Conservation (phyloP, 2,329 filamentous ascomycete genomes). For the Nemania sp. region DNA sequence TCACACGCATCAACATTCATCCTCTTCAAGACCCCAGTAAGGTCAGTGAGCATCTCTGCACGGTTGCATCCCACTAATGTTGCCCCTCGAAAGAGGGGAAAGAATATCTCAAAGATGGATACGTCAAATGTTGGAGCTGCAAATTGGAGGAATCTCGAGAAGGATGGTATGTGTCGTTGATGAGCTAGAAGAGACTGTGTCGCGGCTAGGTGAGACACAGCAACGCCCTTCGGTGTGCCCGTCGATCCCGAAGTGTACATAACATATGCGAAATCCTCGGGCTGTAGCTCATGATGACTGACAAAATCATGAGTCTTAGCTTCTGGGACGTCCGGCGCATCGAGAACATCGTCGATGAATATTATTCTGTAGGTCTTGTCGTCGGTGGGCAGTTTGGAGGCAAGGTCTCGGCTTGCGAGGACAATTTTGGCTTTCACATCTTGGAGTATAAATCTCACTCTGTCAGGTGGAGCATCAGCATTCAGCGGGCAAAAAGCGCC, state of each 20-base stretch:
- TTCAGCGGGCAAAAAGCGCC: slow-evolving; percentile 88
- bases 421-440: slow-evolving; percentile 79
- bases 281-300: slow-evolving; percentile 29
- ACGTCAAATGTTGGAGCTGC: slow-evolving; percentile 94
- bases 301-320: neutral
- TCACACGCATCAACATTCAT: slow-evolving; percentile 86
- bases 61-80: slow-evolving; percentile 81
- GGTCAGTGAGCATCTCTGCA: slow-evolving; percentile 77
- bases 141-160: slow-evolving; percentile 88
- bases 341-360: slow-evolving; percentile 50
- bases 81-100: slow-evolving; percentile 78
- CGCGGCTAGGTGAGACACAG: slow-evolving; percentile 81
- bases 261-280: slow-evolving; percentile 77
- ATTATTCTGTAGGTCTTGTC: slow-evolving; percentile 52
- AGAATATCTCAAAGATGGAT: slow-evolving; percentile 95
- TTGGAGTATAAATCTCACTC: slow-evolving; percentile 82
- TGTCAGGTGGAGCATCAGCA: slow-evolving; percentile 79
- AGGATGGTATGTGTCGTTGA: slow-evolving; percentile 78
- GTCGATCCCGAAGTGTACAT: slow-evolving; percentile 96
- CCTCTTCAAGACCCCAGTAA: slow-evolving; percentile 73
- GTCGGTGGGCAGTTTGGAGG: slow-evolving; percentile 54
- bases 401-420: slow-evolving; percentile 69
- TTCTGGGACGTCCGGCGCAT: slow-evolving; percentile 23
- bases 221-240: slow-evolving; percentile 88
- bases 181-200: slow-evolving; percentile 88